These are phyloP conservation scores for Neurospora sp. DNA, from an alignment of 495 filamentous ascomycete species.

Conservation along the genomic window DNA sequence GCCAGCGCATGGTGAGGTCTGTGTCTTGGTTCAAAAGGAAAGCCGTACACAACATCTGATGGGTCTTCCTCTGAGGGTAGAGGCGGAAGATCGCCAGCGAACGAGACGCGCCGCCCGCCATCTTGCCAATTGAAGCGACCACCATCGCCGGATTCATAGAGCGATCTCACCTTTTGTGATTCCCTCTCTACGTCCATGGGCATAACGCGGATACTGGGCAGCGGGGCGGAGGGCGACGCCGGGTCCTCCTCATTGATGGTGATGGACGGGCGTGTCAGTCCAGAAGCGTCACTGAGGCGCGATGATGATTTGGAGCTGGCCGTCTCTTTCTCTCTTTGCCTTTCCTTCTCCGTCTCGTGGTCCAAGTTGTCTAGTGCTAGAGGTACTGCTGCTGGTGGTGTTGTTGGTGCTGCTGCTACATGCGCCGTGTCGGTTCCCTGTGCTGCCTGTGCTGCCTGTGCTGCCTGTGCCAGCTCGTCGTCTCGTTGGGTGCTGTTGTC, in stretches of 20 bases:
- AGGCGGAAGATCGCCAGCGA: constrained; percentile 31
- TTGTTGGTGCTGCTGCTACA: background rate
- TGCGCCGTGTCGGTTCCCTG: background rate
- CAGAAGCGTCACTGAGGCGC: background rate
- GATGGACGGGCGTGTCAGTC: background rate
- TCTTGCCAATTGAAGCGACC: constrained; percentile 43
- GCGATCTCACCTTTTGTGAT: constrained; percentile 78
- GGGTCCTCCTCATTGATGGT: constrained; percentile 7
- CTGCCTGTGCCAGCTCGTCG: background rate
- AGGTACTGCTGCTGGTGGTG: background rate
- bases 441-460: background rate
- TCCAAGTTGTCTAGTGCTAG: background rate
- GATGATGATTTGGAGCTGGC: background rate
- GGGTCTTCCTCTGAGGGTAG: constrained; percentile 34
- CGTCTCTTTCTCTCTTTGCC: background rate
- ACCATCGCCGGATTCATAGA: constrained; percentile 70
- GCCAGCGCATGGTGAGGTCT: constrained; percentile 22
- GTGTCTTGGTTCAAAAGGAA: constrained; percentile 25
- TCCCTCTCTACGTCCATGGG: constrained; percentile 78
- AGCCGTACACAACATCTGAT: constrained; percentile 42
- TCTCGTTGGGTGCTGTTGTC: constrained; percentile 1
- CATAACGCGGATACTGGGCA: constrained; percentile 43
- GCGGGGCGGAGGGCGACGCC: constrained; percentile 3
- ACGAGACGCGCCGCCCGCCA: constrained; percentile 38
- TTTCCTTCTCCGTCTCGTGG: background rate